Percentiles rank a stretch among this genome's conserved stretches.
These are phyloP conservation scores for Blastobotrys proliferans DNA, from an alignment of 1,139 yeast species.

Conservation along the genomic window DNA sequence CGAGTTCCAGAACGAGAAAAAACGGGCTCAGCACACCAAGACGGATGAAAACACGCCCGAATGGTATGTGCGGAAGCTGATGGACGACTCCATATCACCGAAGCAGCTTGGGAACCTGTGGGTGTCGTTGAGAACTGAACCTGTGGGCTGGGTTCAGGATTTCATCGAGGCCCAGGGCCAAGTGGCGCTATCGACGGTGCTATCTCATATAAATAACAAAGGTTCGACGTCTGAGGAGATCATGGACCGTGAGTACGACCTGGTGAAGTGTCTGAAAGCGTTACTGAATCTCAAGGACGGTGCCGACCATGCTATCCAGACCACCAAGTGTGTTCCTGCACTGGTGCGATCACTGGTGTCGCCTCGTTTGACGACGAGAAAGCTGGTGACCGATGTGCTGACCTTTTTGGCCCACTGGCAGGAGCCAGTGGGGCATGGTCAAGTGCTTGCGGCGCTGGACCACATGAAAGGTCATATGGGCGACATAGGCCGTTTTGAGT, in stretches of 20 bases:
- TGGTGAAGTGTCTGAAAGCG: slow-evolving; percentile 61
- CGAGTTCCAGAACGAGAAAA: slow-evolving; percentile 62
- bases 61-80: slow-evolving; percentile 68
- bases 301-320: slow-evolving; percentile 49
- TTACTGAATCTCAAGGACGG: slow-evolving; percentile 55
- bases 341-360: slow-evolving; percentile 58
- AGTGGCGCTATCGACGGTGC: slow-evolving; percentile 65
- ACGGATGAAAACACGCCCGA: slow-evolving; percentile 59
- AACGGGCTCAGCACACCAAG: slow-evolving; percentile 29
- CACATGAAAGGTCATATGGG: slow-evolving; percentile 56
- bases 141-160: slow-evolving; percentile 81
- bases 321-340: slow-evolving; percentile 52
- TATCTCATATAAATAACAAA: slow-evolving; percentile 42
- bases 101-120: slow-evolving; percentile 78
- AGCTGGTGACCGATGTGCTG: slow-evolving; percentile 74
- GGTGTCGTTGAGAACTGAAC: slow-evolving; percentile 90
- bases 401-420: slow-evolving; percentile 51
- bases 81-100: slow-evolving; percentile 64
- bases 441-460: slow-evolving; percentile 61
- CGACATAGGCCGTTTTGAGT: slow-evolving; percentile 64
- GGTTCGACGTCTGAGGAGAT: slow-evolving; percentile 37
- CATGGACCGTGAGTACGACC: slow-evolving; percentile 55
- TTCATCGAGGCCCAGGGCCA: slow-evolving; percentile 88
- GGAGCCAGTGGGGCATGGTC: slow-evolving; percentile 56
- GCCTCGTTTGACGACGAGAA: slow-evolving; percentile 66